phyloP scores from a whole-genome alignment of 2,329 filamentous ascomycete species.

The Fusarium sp. region DNA sequence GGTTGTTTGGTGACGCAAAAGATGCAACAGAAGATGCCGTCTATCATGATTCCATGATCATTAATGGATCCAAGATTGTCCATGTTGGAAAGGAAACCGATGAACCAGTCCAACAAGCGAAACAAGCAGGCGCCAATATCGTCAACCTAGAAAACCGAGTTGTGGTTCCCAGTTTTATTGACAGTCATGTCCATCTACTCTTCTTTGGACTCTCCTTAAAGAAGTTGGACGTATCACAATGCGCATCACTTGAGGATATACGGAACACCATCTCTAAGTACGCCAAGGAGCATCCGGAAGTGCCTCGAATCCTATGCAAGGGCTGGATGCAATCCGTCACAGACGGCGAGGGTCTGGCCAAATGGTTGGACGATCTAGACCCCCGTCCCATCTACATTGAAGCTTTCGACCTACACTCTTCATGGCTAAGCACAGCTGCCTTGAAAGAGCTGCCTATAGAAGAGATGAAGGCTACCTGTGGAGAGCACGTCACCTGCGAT shows the following conservation, averaged over 20 bases:
- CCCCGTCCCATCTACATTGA: constrained; percentile 63
- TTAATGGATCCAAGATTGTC: constrained; percentile 9
- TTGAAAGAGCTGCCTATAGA: constrained; percentile 58
- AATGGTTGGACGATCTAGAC: constrained; percentile 59
- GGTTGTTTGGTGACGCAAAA: constrained; percentile 3
- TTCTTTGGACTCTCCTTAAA: constrained; percentile 61
- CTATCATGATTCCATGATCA: constrained; percentile 15
- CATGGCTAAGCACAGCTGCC: constrained; percentile 63
- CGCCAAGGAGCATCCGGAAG: constrained; percentile 54
- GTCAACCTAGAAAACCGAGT: constrained; percentile 48
- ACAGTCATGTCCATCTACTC: constrained; percentile 65
- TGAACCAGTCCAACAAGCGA: constrained; percentile 2
- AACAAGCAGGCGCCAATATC: constrained; percentile 4
- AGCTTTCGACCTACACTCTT: constrained; percentile 62
- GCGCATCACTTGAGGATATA: constrained; percentile 59
- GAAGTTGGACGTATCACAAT: constrained; percentile 58
- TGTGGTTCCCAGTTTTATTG: constrained; percentile 63
- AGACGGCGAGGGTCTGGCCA: constrained; percentile 51
- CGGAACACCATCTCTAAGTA: constrained; percentile 54
- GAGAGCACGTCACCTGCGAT: constrained; percentile 59
- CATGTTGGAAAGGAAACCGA: constrained; percentile 13
- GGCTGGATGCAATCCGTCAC: constrained; percentile 61
- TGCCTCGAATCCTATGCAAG: constrained; percentile 58
- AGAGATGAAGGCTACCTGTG: constrained; percentile 55
- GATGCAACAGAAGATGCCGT: not conserved